Evolutionary conservation across 208 protist genomes (phyloP).

Genomic region (Herpetomonas samuelpessoai): DNA sequence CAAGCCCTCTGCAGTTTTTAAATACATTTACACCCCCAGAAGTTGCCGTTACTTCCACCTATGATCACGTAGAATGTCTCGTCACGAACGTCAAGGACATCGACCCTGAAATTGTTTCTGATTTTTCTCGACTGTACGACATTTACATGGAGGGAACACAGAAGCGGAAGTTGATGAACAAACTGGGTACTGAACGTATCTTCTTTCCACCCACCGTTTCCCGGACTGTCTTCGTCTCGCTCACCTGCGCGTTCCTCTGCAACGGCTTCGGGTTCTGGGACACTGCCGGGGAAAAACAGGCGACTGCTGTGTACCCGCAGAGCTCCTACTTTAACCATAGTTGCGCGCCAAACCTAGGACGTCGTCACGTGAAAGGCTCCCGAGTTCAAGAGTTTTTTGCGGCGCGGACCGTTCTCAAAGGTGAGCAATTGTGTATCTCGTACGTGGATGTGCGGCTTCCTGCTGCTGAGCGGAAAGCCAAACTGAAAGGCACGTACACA

Average conservation of each 20-base stretch:
- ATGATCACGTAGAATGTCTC: constrained; percentile 33
- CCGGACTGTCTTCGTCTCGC: constrained; percentile 20
- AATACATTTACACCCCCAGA: not conserved
- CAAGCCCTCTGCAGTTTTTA: constrained; percentile 19
- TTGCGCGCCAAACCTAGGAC: constrained; percentile 32
- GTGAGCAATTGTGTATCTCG: constrained; percentile 39
- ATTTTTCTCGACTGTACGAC: constrained; percentile 24
- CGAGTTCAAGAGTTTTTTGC: constrained; percentile 29
- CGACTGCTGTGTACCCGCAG: constrained; percentile 26
- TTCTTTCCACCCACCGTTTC: constrained; percentile 19
- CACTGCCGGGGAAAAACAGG: constrained; percentile 6
- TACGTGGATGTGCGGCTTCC: constrained; percentile 34
- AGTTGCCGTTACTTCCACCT: constrained; percentile 2
- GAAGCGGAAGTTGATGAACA: constrained; percentile 18
- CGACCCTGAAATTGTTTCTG: constrained; percentile 19
- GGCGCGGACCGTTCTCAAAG: constrained; percentile 10
- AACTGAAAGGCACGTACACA: constrained; percentile 31
- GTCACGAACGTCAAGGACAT: constrained; percentile 21
- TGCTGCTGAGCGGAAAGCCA: constrained; percentile 11
- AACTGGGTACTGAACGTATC: not conserved
- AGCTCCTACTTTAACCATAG: constrained; percentile 51
- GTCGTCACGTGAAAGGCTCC: constrained; percentile 16
- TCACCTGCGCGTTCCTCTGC: constrained; percentile 36
- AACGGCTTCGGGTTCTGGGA: constrained; percentile 41
- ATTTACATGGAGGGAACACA: constrained; percentile 12